phyloP scores from a whole-genome alignment of 257 asterid species.

The Primulina eburnea region DNA sequence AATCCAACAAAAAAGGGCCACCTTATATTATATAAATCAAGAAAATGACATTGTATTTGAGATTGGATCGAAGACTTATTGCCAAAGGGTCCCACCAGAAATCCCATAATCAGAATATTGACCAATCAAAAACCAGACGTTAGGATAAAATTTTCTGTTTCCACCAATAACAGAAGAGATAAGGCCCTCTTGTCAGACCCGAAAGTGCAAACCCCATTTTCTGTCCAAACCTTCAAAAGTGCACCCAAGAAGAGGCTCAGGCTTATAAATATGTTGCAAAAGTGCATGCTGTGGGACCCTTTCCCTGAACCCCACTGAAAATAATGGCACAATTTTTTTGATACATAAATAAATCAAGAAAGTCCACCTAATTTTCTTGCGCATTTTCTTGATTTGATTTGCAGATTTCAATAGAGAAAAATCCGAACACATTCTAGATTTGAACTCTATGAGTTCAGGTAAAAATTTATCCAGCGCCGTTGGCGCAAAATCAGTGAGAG shows the following conservation, averaged over 20 bases:
- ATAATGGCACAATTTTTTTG: constrained; percentile 40
- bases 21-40: constrained; percentile 29
- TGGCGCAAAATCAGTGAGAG: constrained; percentile 64
- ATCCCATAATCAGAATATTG: constrained; percentile 35
- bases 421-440: background rate
- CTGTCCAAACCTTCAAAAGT: constrained; percentile 31
- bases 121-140: constrained; percentile 49
- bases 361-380: constrained; percentile 2
- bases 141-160: constrained; percentile 36
- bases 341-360: constrained; percentile 23
- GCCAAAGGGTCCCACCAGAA: constrained; percentile 42
- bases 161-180: constrained; percentile 62
- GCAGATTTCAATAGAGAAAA: background rate
- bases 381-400: background rate
- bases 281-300: constrained; percentile 61
- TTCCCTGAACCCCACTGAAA: constrained; percentile 17
- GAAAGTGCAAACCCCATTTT: constrained; percentile 33
- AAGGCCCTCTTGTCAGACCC: constrained; percentile 42
- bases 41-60: constrained; percentile 25
- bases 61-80: constrained; percentile 36
- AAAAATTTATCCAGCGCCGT: constrained; percentile 47
- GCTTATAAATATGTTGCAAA: constrained; percentile 34
- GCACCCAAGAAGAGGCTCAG: constrained; percentile 14
- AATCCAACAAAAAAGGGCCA: constrained; percentile 42
- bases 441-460: constrained; percentile 36